Evolutionary conservation across 345 rosid genomes (phyloP).

Genomic region (Erodium maritimum): DNA sequence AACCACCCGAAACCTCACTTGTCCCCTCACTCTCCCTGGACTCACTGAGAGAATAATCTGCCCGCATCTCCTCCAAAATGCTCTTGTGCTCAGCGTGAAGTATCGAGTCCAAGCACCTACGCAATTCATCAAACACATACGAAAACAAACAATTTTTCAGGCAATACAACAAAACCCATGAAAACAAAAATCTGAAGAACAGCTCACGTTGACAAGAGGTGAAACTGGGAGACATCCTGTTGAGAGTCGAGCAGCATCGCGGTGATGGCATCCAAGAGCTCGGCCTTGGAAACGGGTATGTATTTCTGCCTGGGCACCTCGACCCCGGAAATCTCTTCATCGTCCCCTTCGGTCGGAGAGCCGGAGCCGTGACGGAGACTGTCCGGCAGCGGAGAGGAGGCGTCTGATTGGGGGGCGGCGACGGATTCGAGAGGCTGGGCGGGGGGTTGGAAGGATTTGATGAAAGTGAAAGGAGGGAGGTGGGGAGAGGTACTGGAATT

Average conservation of each 20-base stretch:
- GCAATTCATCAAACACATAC: not conserved
- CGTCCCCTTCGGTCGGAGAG: not conserved
- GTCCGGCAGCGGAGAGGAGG: not conserved
- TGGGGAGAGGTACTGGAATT: not conserved
- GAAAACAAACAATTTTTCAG: no score
- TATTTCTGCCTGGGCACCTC: conserved; percentile 64
- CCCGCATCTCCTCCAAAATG: conserved; percentile 68
- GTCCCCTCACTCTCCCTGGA: conserved; percentile 22
- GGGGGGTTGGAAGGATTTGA: not conserved
- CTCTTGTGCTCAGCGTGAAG: conserved; percentile 82
- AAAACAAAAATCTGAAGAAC: not conserved
- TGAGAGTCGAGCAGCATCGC: conserved; percentile 34
- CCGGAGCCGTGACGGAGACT: no score
- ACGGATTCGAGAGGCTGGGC: not conserved
- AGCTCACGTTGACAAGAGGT: conserved; percentile 59
- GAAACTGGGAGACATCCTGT: conserved; percentile 43
- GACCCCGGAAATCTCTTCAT: conserved; percentile 1
- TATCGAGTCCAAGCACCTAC: conserved; percentile 74
- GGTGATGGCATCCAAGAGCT: conserved; percentile 53
- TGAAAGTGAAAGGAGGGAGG: not conserved
- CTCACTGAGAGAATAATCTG: conserved; percentile 35
- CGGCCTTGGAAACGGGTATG: conserved; percentile 61
- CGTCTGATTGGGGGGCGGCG: not conserved
- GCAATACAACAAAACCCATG: not conserved
- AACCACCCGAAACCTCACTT: conserved; percentile 1